phyloP scores from a whole-genome alignment of 345 rosid genomes.

The Linum lewisii region DNA sequence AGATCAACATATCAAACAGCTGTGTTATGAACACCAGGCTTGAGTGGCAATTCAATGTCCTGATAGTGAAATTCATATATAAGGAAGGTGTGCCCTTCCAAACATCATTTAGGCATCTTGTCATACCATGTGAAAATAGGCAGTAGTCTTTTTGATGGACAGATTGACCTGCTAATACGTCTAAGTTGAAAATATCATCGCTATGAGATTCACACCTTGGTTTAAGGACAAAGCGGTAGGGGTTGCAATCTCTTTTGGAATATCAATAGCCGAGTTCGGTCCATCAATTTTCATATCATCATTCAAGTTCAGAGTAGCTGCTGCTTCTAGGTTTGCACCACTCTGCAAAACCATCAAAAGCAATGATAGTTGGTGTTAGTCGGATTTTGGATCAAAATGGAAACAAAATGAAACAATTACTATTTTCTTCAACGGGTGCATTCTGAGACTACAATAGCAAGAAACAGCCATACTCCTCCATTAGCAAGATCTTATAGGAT shows the following conservation, averaged over 20 bases:
- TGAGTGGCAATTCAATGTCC: neutral
- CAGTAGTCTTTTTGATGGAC: too few relatives aligned
- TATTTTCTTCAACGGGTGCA: neutral
- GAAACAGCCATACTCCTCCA: too few relatives aligned
- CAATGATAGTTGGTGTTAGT: too few relatives aligned
- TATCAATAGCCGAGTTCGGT: constrained; percentile 17
- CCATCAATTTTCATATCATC: constrained; percentile 22
- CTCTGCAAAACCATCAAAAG: constrained; percentile 22
- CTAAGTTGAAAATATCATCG: too few relatives aligned
- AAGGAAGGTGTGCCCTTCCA: too few relatives aligned
- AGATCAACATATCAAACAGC: neutral
- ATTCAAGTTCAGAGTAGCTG: constrained; percentile 28
- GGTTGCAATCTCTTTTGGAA: constrained; percentile 18
- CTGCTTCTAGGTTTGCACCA: constrained; percentile 20
- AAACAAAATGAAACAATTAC: neutral
- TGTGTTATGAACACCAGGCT: neutral
- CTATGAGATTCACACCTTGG: constrained; percentile 27
- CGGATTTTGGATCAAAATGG: too few relatives aligned
- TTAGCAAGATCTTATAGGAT: too few relatives aligned
- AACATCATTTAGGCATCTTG: too few relatives aligned
- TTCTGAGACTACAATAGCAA: too few relatives aligned
- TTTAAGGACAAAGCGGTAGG: constrained; percentile 15
- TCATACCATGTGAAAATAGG: too few relatives aligned
- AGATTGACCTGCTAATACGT: too few relatives aligned
- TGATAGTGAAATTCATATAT: too few relatives aligned